A percentile compares a stretch with the other conserved stretches of the same genome.
These are phyloP conservation scores for Warburgia ugandensis DNA, from an alignment of 164 flowering plant species.

Conservation along the genomic window DNA sequence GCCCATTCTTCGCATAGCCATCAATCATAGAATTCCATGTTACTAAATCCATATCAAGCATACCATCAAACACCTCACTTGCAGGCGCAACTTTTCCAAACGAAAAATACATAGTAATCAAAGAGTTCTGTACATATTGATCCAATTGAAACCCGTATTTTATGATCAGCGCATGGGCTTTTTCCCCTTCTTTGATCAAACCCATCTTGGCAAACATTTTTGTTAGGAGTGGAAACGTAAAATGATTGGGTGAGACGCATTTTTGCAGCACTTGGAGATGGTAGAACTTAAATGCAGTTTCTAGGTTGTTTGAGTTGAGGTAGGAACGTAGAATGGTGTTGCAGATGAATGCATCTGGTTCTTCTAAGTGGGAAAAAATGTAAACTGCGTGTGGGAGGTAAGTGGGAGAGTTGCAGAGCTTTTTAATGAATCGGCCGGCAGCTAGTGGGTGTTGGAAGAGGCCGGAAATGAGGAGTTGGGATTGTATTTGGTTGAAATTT, in stretches of 20 bases:
- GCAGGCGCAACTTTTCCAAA: slow-evolving; percentile 33
- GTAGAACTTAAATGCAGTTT: slow-evolving; percentile 36
- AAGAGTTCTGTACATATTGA: slow-evolving; percentile 49
- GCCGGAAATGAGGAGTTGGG: slow-evolving; percentile 43
- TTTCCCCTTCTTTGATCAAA: slow-evolving; percentile 38
- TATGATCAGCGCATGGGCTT: slow-evolving; percentile 32
- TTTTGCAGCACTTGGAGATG: slow-evolving; percentile 27
- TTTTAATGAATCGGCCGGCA: slow-evolving; percentile 38
- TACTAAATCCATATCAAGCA: slow-evolving; percentile 36
- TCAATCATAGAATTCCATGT: slow-evolving; percentile 59
- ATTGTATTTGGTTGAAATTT: slow-evolving; percentile 42
- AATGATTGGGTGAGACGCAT: slow-evolving; percentile 37
- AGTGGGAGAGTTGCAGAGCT: slow-evolving; percentile 33
- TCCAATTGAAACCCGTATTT: slow-evolving; percentile 46
- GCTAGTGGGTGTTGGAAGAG: slow-evolving; percentile 44
- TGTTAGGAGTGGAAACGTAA: slow-evolving; percentile 46
- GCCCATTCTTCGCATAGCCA: slow-evolving; percentile 56
- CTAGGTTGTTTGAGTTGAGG: slow-evolving; percentile 28
- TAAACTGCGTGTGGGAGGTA: slow-evolving; percentile 24
- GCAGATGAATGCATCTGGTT: slow-evolving; percentile 58
- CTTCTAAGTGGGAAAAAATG: slow-evolving; percentile 28
- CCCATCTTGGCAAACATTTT: slow-evolving; percentile 45
- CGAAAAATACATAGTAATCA: slow-evolving; percentile 52
- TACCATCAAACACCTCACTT: slow-evolving; percentile 35
- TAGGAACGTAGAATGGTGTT: slow-evolving; percentile 48